Base-by-base conservation (phyloP, 768 basidiomycete genomes). In the Clitopilus passeckerianus region DNA sequence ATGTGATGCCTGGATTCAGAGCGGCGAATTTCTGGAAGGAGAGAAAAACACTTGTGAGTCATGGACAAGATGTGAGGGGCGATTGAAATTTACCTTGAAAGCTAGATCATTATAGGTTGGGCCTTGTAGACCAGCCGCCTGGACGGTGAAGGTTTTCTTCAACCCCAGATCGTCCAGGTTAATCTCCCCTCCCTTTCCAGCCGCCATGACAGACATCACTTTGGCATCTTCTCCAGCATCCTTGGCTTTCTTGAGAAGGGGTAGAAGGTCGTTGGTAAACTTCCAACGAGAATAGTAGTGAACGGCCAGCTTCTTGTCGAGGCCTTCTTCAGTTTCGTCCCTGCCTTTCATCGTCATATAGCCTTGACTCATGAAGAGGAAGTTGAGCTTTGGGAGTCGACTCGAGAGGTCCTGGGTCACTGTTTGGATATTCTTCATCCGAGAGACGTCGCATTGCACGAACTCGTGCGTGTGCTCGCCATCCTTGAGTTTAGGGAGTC, bases 101-200 rank as follows among this genome's bases (percentile, higher is more conserved):
- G 81, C 80, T n/a, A 81, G 63, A 65, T 85, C 83, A 60, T 76
- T 84, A 61, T 84, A 84, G 0, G 81, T 79, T 16, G 75, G 69
- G 0, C 74, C 71, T 0, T 70, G 61, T 34, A 66, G 24, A 1
- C 70, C 75, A 0, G 78, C 77, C 1, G 69, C 74, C 6, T 59
- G 10, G 0, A 74, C 33, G 0, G 69, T 72, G 65, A 73, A 85
- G n/a, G 57, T 68, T 67, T 80, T 80, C 70, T 80, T 80, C 64
- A 85, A 65, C 0, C 75, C 80, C 20, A 85, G 71, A 61, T 84
- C 81, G n/a, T 83, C 70, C 34, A 78, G 52, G 60, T 81, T 72
- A 12, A 83, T 72, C 8, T 64, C 57, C 0, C 66, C 68, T 6
- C 76, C 77, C 0, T 72, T 64, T 5, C 68, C 75, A 0, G 72